Base-by-base conservation (phyloP, 805 yeast genomes). In the Metschnikowia gelsemii region DNA sequence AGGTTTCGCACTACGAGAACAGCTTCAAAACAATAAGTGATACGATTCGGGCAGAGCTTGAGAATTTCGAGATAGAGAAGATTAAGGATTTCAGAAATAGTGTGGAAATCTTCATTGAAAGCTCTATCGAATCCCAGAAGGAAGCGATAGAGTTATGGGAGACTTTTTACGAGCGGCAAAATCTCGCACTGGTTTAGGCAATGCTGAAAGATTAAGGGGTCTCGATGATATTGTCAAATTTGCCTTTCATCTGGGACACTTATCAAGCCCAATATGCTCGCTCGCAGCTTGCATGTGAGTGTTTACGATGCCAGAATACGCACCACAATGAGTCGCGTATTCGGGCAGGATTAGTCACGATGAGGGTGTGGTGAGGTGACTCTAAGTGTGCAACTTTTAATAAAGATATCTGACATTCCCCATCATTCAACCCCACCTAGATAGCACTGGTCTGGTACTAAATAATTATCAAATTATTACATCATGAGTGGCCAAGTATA, bases 61-160 rank as follows among this genome's bases (percentile, higher is more conserved):
- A 68, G 13, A 68, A 63, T 25, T 87, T 90, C 58, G 96, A 88
- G 57, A 67, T 70, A 32, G 91, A 84, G 43, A 85, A 82, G 54
- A 75, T 87, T 25, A 80, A 77, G 27, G 98, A 90, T 54, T 88
- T 91, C 63, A 78, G 96, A 58, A 86, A 86, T 55, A 78, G 89
- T 47, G 86, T 91, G 38, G 99, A 93, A 63, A 83, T 91, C 9
- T 90, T 82, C 55, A 76, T 95, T 58, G 98, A 93, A 62, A 80
- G 93, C 38, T 78, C 93, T 18, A 85, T 90, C 40, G 99, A 93
- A 63, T 75, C 89, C 23, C 99, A 93, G 63, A 93, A 93, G 65
- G 96, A 89, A 60, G 80, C 84, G 23, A 86, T 86, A 45, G 95
- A 86, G 57, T 61, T 83, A n/a, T 86, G 91, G 87, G 93, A 86